A percentile compares a stretch with the other conserved stretches of the same genome.
phyloP scores from a whole-genome alignment of 2,329 filamentous ascomycete species.

The Ophiostoma angusticollis region DNA sequence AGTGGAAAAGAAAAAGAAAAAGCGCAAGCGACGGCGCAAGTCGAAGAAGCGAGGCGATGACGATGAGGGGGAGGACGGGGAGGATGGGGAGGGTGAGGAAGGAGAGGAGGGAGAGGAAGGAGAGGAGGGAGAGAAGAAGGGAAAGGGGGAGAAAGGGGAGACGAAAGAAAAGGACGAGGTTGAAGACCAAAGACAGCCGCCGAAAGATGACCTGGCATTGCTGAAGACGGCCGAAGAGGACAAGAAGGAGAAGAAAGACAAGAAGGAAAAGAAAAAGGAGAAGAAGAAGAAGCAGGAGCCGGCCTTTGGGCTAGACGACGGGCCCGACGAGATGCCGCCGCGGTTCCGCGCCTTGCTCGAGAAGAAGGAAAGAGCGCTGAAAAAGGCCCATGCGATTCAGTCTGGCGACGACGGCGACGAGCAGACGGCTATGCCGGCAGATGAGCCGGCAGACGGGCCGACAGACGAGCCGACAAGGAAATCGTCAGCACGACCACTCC shows the following conservation, averaged over 20 bases:
- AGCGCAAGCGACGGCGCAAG: conserved; percentile 11
- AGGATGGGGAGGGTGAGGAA: background rate
- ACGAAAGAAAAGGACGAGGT: background rate
- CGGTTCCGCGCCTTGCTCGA: conserved; percentile 34
- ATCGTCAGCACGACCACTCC: no score
- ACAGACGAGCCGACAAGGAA: no score
- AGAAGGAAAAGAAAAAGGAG: conserved; percentile 21
- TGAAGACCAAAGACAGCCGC: background rate
- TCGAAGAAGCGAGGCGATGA: conserved; percentile 10
- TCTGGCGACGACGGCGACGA: conserved; percentile 13
- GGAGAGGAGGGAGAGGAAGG: background rate
- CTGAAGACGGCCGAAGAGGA: background rate
- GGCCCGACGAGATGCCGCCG: conserved; percentile 17
- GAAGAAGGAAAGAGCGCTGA: conserved; percentile 43
- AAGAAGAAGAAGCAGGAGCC: conserved; percentile 16
- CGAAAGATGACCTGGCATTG: no score
- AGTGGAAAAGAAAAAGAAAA: conserved; percentile 7
- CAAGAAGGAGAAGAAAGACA: conserved; percentile 13
- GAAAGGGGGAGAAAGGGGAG: background rate
- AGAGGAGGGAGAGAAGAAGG: background rate
- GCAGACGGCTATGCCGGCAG: conserved; percentile 17
- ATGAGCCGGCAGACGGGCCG: background rate
- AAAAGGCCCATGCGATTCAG: conserved; percentile 25
- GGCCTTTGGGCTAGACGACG: conserved; percentile 13
- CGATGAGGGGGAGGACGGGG: background rate